A percentile compares a stretch with the other conserved stretches of the same genome.
These are phyloP conservation scores for Lachnellula occidentalis DNA, from an alignment of 2,329 filamentous ascomycete genomes.

Conservation along the genomic window DNA sequence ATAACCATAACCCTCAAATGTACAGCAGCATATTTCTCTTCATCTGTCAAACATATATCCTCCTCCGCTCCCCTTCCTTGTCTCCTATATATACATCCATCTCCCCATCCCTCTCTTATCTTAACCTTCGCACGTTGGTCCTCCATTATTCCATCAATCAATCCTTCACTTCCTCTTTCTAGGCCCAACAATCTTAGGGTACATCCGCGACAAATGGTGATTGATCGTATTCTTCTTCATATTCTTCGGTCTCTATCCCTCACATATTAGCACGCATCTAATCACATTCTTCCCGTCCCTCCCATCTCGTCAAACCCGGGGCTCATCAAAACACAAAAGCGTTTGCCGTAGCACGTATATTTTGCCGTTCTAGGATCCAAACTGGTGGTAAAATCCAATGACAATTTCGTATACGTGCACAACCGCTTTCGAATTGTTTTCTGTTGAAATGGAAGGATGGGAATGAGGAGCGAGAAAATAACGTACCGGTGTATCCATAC, in stretches of 20 bases:
- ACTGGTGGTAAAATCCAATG: too few species aligned
- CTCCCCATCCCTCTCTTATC: background rate
- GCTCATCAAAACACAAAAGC: too few species aligned
- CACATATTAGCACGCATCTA: background rate
- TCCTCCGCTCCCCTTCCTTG: background rate
- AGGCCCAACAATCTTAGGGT: constrained; percentile 65
- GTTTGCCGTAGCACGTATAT: too few species aligned
- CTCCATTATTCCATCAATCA: background rate
- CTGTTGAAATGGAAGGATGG: too few species aligned
- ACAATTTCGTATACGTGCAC: too few species aligned
- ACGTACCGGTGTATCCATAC: constrained; percentile 77
- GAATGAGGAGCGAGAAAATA: background rate
- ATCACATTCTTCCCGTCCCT: too few species aligned
- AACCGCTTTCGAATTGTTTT: background rate
- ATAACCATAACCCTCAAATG: too few species aligned
- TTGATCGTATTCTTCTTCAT: constrained; percentile 77
- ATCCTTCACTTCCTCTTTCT: constrained; percentile 54
- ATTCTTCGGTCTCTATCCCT: constrained; percentile 45
- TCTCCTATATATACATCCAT: background rate
- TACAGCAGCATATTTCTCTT: too few species aligned
- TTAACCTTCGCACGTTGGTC: too few species aligned
- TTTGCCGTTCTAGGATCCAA: too few species aligned
- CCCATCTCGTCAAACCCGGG: too few species aligned
- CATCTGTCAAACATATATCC: too few species aligned
- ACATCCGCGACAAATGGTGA: constrained; percentile 78